These are phyloP conservation scores for Salicornia ramosissima DNA, from an alignment of 148 eudicot species.

Conservation along the genomic window DNA sequence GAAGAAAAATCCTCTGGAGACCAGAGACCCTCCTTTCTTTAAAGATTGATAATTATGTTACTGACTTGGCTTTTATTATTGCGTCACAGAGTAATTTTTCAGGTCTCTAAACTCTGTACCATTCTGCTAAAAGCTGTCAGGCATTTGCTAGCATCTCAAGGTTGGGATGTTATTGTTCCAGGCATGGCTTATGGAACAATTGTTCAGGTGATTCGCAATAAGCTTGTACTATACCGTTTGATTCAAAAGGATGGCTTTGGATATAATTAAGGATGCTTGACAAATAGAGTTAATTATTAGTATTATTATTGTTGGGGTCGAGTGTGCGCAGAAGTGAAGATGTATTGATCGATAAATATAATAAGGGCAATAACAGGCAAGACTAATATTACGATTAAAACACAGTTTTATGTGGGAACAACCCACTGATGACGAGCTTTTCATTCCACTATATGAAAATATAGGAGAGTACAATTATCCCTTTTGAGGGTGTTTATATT, in stretches of 20 bases:
- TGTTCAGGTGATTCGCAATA: slow-evolving; percentile 46
- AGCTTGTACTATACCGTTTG: background rate
- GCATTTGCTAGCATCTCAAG: slow-evolving; percentile 60
- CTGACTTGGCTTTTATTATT: slow-evolving; percentile 32
- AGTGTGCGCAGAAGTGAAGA: too few relatives aligned
- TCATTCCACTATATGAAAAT: too few relatives aligned
- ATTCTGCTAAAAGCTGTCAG: slow-evolving; percentile 78
- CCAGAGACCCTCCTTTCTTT: background rate
- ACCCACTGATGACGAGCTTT: too few relatives aligned
- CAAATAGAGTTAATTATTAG: background rate
- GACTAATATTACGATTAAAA: too few relatives aligned
- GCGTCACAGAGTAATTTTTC: slow-evolving; percentile 69
- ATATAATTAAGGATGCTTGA: background rate
- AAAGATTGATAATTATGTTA: background rate
- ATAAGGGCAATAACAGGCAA: too few relatives aligned
- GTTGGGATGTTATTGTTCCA: slow-evolving; percentile 98
- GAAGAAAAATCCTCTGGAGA: background rate
- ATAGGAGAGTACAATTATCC: too few relatives aligned
- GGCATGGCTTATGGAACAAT: slow-evolving; percentile 77
- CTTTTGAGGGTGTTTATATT: too few relatives aligned
- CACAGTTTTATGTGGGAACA: too few relatives aligned
- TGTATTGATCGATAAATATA: too few relatives aligned
- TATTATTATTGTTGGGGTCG: background rate
- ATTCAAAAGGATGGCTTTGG: background rate
- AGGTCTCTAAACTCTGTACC: slow-evolving; percentile 89